Base-by-base conservation (phyloP, 176 grass and related monocot genomes). In the Elaeis guineensis region DNA sequence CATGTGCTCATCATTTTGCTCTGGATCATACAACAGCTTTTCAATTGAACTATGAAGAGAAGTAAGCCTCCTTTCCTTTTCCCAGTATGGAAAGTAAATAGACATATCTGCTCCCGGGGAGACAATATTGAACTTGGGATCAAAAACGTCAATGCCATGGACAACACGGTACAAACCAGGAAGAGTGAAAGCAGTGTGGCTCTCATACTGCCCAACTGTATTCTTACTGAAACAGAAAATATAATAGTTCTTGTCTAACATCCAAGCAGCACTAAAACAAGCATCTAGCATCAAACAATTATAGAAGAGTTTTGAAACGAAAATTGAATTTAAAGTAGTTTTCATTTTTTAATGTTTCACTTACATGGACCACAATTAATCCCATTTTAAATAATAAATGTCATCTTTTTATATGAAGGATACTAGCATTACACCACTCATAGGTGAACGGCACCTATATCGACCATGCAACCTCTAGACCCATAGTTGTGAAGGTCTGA, bases 81-180 rank as follows among this genome's bases (percentile, higher is more conserved):
- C 87, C 0, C 83, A 78, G 70, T 88, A 49, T 21, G 92, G 78
- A 65, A 97, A 97, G 69, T 97, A 97, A 61, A 97, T 97, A 16
- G 81, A 75, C 87, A 91, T 77, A 70, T 97, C 92, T 22, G 87
- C 92, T 69, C 87, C 87, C 57, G 92, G 87, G 58, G 92, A 97
- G 21, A 76, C 92, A 62, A 95, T 97, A 70, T 91, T 97, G 80
- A 97, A 97, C 78, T 91, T 97, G 51, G 92, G 84, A 74, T 97
- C 92, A 54, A 97, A 97, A 72, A 97, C 87, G 78, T 97, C 92
- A 49, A 97, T 91, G 49, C 92, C 92, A 52, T 97, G 87, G n/a
- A 91, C 92, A 61, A 97, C 73, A 12, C 87, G 86, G 66, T 89
- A 97, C 51, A 89, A 68, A 39, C 84, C 84, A 21, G 87, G 92